These are phyloP conservation scores for Russula sp. DNA, from an alignment of 768 basidiomycete species.

Conservation along the genomic window DNA sequence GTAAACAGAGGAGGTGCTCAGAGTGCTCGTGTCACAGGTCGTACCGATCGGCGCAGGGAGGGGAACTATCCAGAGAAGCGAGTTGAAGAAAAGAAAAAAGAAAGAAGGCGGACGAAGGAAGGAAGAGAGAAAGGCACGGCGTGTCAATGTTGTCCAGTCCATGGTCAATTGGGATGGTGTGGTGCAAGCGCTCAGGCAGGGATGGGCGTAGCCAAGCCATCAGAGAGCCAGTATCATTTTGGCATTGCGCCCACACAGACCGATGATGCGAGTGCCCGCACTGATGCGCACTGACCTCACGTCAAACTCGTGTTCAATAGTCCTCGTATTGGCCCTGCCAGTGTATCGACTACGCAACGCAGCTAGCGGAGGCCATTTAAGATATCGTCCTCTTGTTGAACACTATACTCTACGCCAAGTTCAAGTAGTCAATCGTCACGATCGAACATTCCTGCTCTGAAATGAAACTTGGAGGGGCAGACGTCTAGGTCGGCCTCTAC, in stretches of 20 bases:
- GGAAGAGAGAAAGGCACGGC: not conserved
- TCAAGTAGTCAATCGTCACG: not conserved
- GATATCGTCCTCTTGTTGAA: too few relatives aligned
- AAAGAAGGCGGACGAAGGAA: not conserved
- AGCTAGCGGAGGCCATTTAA: too few relatives aligned
- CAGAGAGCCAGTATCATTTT: not conserved
- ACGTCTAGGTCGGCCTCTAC: too few relatives aligned
- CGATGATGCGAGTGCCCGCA: too few relatives aligned
- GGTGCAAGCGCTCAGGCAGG: not conserved
- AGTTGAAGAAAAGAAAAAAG: too few relatives aligned
- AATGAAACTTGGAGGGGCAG: not conserved
- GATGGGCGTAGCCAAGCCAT: not conserved
- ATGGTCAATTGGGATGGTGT: not conserved
- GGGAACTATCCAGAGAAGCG: not conserved
- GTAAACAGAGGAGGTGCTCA: not conserved
- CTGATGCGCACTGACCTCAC: not conserved
- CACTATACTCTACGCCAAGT: too few relatives aligned
- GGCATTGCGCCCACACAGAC: constrained; percentile 8
- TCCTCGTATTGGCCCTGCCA: too few relatives aligned
- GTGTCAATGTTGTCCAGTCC: constrained; percentile 15
- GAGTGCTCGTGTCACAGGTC: not conserved
- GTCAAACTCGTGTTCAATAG: not conserved
- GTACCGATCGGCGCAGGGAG: not conserved
- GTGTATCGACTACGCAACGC: too few relatives aligned
- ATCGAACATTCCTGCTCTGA: not conserved